Conservation (phyloP, 495 filamentous ascomycete species). For the Halenospora varia region DNA sequence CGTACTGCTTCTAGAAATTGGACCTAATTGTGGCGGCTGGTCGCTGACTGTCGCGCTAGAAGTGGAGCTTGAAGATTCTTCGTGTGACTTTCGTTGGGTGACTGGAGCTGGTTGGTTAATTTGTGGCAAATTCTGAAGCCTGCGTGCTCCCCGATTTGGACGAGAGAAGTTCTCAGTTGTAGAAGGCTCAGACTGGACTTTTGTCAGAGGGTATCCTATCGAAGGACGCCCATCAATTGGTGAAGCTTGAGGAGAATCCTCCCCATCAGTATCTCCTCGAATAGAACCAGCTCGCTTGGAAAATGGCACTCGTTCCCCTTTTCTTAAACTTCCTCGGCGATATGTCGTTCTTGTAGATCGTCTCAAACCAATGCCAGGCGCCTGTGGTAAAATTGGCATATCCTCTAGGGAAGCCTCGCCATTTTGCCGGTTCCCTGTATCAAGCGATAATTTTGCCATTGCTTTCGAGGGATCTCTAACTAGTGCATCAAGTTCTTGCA, state of each 20-base stretch:
- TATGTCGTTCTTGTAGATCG: slow-evolving; percentile 93
- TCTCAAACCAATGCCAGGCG: slow-evolving; percentile 68
- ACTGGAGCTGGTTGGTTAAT: slow-evolving; percentile 16
- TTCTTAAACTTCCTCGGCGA: slow-evolving; percentile 76
- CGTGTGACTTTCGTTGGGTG: not conserved
- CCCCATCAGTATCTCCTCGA: slow-evolving; percentile 53
- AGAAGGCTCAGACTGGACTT: slow-evolving; percentile 69
- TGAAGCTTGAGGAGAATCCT: slow-evolving; percentile 37
- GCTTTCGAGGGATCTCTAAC: slow-evolving; percentile 71
- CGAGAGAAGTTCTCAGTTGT: slow-evolving; percentile 54
- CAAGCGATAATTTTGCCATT: slow-evolving; percentile 61
- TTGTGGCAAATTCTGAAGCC: slow-evolving; percentile 38
- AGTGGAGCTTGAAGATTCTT: not conserved
- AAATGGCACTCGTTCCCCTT: slow-evolving; percentile 70
- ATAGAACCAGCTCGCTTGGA: slow-evolving; percentile 62
- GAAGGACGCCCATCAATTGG: slow-evolving; percentile 19
- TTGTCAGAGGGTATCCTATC: slow-evolving; percentile 20
- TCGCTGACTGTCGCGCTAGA: not conserved
- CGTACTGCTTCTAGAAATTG: slow-evolving; percentile 17
- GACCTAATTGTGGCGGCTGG: slow-evolving; percentile 8
- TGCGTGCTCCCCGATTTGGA: slow-evolving; percentile 40
- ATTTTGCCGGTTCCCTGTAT: slow-evolving; percentile 30
- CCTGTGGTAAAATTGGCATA: slow-evolving; percentile 77
- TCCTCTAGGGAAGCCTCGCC: slow-evolving; percentile 53
- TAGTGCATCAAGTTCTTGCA: slow-evolving; percentile 69